A percentile compares a stretch with the other conserved stretches of the same genome.
Evolutionary conservation across 2,329 filamentous ascomycete genomes (phyloP).

Genomic region (Dendrostoma leiphaemia): DNA sequence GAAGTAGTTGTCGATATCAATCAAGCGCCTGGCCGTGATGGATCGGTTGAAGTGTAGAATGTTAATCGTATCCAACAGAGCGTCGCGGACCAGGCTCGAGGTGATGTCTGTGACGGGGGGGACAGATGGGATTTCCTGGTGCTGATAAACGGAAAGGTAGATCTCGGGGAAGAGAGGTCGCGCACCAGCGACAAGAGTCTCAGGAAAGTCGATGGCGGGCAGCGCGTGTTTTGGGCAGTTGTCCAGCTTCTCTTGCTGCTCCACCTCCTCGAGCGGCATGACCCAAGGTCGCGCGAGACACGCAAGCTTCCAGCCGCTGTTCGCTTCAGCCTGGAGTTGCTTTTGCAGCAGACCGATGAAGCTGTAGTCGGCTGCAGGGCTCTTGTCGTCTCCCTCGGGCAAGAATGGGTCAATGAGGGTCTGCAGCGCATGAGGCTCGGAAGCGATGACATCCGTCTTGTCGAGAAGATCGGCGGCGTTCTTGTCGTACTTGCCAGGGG

Average conservation of each 20-base stretch:
- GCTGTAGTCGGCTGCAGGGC: constrained; percentile 62
- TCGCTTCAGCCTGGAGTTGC: constrained; percentile 77
- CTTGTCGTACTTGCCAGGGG: constrained; percentile 68
- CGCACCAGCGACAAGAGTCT: constrained; percentile 70
- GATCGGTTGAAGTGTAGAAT: constrained; percentile 90
- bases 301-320: constrained; percentile 70
- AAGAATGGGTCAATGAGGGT: constrained; percentile 83
- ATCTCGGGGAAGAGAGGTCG: constrained; percentile 85
- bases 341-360: constrained; percentile 79
- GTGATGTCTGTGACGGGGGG: constrained; percentile 74
- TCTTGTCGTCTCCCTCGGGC: constrained; percentile 59
- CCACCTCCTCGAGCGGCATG: constrained; percentile 59
- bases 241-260: constrained; percentile 58
- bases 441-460: constrained; percentile 92
- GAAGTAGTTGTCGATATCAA: constrained; percentile 95
- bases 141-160: constrained; percentile 87
- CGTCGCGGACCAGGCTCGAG: constrained; percentile 80
- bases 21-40: constrained; percentile 80
- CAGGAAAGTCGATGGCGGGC: constrained; percentile 73
- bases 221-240: constrained; percentile 71
- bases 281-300: constrained; percentile 68
- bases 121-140: constrained; percentile 86
- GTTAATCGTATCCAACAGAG: constrained; percentile 89
- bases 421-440: constrained; percentile 82
- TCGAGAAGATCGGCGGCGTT: constrained; percentile 74